Conservation (phyloP, 768 basidiomycete species). For the Daedalea quercina region DNA sequence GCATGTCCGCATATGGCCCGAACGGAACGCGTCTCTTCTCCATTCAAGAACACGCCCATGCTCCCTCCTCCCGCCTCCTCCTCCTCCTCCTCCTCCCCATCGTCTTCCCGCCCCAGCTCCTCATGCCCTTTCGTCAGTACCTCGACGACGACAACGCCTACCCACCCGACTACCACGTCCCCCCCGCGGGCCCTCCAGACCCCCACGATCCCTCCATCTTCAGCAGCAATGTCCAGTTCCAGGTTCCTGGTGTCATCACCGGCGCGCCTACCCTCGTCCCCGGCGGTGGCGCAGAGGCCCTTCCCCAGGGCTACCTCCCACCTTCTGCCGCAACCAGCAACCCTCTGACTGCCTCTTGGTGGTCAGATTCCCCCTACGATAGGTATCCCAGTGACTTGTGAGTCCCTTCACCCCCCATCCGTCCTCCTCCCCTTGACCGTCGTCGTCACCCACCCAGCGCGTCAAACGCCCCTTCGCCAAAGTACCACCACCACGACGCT, state of each 20-base stretch:
- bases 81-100: constrained; percentile 1
- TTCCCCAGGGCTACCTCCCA: constrained; percentile 40
- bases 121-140: constrained; percentile 25
- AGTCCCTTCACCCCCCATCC: not conserved
- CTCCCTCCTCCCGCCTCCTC: no score
- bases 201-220: constrained; percentile 12
- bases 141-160: constrained; percentile 9
- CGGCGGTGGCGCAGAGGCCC: constrained; percentile 69
- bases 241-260: constrained; percentile 62
- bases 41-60: not conserved
- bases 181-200: not conserved
- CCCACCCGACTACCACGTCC: not conserved
- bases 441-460: not conserved
- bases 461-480: not conserved
- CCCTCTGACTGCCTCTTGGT: constrained; percentile 40
- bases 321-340: constrained; percentile 11
- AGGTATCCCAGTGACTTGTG: constrained; percentile 10
- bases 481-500: not conserved
- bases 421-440: not conserved
- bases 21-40: not conserved
- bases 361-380: constrained; percentile 25
- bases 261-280: constrained; percentile 55
- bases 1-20: not conserved
- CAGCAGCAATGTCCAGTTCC: constrained; percentile 37
- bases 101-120: not conserved